Conservation (phyloP, 176 grass and related monocot genomes). For the Triticum monococcum region DNA sequence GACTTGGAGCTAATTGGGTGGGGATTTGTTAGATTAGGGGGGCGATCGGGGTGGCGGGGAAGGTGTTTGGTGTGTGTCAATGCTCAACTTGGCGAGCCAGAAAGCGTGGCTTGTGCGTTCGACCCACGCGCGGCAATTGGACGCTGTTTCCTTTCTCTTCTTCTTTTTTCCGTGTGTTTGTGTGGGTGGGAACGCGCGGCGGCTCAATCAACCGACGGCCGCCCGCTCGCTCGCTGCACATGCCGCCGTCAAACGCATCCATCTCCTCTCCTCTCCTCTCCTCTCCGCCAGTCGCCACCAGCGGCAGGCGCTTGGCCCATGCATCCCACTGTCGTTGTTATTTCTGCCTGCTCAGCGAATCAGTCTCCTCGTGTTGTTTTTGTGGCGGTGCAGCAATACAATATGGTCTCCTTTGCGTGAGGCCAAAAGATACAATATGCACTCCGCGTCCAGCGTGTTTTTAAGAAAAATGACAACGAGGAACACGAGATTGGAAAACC, state of each 20-base stretch:
- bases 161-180: not conserved
- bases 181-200: slow-evolving; percentile 41
- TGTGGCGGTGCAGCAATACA: not conserved
- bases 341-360: not conserved
- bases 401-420: not conserved
- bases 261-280: not conserved
- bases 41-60: not conserved
- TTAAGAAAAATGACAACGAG: not conserved
- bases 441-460: not conserved
- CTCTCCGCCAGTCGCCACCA: not conserved
- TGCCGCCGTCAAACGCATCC: slow-evolving; percentile 1
- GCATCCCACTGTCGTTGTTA: not conserved
- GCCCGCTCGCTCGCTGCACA: not conserved
- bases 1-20: slow-evolving; percentile 25
- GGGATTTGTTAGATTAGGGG: slow-evolving; percentile 23
- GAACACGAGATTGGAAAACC: not conserved
- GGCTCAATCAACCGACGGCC: slow-evolving; percentile 8
- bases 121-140: slow-evolving; percentile 28
- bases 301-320: not conserved
- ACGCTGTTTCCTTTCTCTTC: not conserved
- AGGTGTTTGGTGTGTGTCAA: slow-evolving; percentile 51
- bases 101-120: slow-evolving; percentile 31
- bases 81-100: slow-evolving; percentile 30
- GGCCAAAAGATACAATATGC: not conserved
- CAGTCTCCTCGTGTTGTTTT: not conserved